Evolutionary conservation across 805 yeast species (phyloP).

Genomic region (Saturnispora bothae): DNA sequence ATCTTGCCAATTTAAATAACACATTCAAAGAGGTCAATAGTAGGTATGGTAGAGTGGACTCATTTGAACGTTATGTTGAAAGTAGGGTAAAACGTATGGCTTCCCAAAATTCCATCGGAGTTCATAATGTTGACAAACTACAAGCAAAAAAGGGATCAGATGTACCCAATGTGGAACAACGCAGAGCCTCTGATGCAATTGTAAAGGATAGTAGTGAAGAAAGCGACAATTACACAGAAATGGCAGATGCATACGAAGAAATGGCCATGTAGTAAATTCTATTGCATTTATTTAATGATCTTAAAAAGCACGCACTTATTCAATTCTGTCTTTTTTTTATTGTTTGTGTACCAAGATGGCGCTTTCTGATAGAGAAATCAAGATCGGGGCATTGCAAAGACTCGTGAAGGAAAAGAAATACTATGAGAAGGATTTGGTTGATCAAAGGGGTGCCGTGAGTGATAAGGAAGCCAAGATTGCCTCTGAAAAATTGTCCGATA

Average conservation of each 20-base stretch:
- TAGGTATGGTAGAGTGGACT: constrained; percentile 16
- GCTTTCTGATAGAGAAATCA: constrained; percentile 63
- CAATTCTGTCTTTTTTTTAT: not conserved
- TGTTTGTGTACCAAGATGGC: constrained; percentile 30
- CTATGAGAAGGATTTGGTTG: constrained; percentile 46
- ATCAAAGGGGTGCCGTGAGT: constrained; percentile 11
- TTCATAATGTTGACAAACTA: not conserved
- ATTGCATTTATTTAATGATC: not conserved
- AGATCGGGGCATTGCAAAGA: constrained; percentile 57
- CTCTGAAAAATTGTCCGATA: constrained; percentile 17
- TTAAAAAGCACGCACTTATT: not conserved
- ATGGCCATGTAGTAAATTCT: not conserved
- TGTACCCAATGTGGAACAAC: too few relatives aligned
- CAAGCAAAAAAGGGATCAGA: not conserved
- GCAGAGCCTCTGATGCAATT: not conserved
- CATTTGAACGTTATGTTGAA: constrained; percentile 10
- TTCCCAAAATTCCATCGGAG: not conserved
- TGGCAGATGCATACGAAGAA: constrained; percentile 2
- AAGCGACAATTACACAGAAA: not conserved
- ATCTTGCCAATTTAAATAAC: constrained; percentile 14
- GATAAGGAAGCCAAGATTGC: constrained; percentile 19
- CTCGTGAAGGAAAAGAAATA: constrained; percentile 55
- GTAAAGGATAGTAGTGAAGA: not conserved
- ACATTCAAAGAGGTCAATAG: constrained; percentile 14
- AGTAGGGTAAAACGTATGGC: not conserved